Conservation (phyloP, 306 rosid species). For the Citrullus amarus region DNA sequence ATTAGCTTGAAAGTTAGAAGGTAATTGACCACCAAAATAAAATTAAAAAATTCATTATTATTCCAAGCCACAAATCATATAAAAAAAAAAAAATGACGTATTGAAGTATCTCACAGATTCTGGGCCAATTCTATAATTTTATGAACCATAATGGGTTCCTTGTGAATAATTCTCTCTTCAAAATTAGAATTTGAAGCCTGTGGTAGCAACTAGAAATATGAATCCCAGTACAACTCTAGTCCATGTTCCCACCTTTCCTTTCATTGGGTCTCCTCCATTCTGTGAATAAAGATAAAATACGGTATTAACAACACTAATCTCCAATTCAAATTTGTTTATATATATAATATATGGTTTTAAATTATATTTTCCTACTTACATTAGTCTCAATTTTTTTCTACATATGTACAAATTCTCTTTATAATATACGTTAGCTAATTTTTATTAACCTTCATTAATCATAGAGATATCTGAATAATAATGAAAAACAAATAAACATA, state of each 20-base stretch:
- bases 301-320: not conserved
- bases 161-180: not conserved
- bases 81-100: not conserved
- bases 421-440: too few species aligned
- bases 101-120: not conserved
- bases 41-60: not conserved
- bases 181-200: constrained; percentile 31
- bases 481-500: too few species aligned
- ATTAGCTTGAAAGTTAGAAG: not conserved
- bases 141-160: not conserved
- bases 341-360: too few species aligned
- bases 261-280: constrained; percentile 49
- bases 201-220: constrained; percentile 33
- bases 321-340: not conserved
- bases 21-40: not conserved
- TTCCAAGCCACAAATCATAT: not conserved
- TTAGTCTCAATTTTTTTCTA: too few species aligned
- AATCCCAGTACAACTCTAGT: constrained; percentile 33
- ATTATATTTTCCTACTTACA: too few species aligned
- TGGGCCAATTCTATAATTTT: not conserved
- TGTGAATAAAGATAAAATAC: constrained; percentile 6
- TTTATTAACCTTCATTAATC: too few species aligned
- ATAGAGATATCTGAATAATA: too few species aligned
- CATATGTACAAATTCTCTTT: too few species aligned
- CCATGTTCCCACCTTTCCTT: constrained; percentile 32